phyloP scores from a whole-genome alignment of 495 filamentous ascomycete genomes.

The Aspergillus diversus region DNA sequence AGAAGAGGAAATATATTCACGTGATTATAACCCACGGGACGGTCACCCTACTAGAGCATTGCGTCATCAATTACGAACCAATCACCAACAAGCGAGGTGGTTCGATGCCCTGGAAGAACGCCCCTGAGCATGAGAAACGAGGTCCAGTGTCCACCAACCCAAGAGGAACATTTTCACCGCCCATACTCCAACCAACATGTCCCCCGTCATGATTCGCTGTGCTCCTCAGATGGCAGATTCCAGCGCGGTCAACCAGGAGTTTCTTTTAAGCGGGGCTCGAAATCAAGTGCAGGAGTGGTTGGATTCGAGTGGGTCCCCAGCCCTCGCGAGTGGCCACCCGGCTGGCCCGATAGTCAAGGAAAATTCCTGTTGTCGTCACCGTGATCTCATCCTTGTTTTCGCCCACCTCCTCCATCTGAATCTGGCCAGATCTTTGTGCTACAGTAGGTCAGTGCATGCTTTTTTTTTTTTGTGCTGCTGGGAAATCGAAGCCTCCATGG shows the following conservation, averaged over 20 bases:
- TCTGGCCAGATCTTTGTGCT: conserved; percentile 16
- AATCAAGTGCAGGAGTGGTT: conserved; percentile 34
- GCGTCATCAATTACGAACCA: conserved; percentile 29
- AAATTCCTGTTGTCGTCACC: conserved; percentile 48
- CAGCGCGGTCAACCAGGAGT: conserved; percentile 1
- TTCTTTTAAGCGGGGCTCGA: conserved; percentile 14
- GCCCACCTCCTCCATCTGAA: conserved; percentile 9
- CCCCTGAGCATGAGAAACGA: conserved; percentile 17
- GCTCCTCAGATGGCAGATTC: conserved; percentile 14
- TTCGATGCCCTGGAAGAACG: conserved; percentile 20
- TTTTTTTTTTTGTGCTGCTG: not conserved
- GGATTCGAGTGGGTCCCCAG: conserved; percentile 17
- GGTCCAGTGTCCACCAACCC: conserved; percentile 1
- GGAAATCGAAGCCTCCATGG: not conserved
- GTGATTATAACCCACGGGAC: conserved; percentile 25
- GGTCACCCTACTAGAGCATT: conserved; percentile 19
- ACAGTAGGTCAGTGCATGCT: not conserved
- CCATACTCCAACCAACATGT: conserved; percentile 11
- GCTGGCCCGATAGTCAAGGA: conserved; percentile 26
- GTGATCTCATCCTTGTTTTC: conserved; percentile 34
- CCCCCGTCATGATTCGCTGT: conserved; percentile 15
- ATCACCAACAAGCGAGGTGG: conserved; percentile 21
- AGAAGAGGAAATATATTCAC: conserved; percentile 12
- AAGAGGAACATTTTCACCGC: conserved; percentile 16
- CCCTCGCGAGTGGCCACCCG: conserved; percentile 31